phyloP scores from a whole-genome alignment of 371 early-diverging fungal genomes.

The Homolaphlyctis polyrhiza region DNA sequence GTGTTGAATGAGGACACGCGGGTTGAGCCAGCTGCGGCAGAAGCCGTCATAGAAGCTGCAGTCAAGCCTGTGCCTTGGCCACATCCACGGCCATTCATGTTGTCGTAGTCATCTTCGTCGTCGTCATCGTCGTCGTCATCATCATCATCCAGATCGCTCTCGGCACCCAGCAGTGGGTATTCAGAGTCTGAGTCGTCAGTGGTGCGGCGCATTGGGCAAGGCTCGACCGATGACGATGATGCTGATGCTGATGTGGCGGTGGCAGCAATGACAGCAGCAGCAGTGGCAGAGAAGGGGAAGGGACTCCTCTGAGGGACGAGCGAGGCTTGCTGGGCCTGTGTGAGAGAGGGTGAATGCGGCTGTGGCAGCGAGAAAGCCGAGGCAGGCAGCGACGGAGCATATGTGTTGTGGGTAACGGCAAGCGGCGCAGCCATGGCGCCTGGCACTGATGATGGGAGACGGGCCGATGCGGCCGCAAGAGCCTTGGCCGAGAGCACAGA shows the following conservation, averaged over 20 bases:
- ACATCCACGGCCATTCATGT: neutral
- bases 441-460: too few species aligned
- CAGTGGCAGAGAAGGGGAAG: neutral
- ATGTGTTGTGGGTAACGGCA: too few species aligned
- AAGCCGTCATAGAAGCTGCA: neutral
- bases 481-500: too few species aligned
- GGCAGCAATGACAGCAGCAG: neutral
- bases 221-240: too few species aligned
- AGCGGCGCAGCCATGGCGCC: too few species aligned
- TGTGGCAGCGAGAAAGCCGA: neutral
- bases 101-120: neutral
- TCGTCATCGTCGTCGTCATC: neutral
- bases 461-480: too few species aligned
- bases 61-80: neutral
- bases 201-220: too few species aligned
- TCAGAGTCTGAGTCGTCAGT: neutral
- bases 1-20: neutral
- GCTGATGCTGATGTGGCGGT: neutral
- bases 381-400: too few species aligned
- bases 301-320: neutral
- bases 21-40: neutral
- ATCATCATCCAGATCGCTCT: neutral
- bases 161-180: neutral
- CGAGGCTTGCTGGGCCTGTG: neutral
- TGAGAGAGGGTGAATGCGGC: neutral